Evolutionary conservation across 148 eudicot genomes (phyloP).

Genomic region (Mesembryanthemum crystallinum): DNA sequence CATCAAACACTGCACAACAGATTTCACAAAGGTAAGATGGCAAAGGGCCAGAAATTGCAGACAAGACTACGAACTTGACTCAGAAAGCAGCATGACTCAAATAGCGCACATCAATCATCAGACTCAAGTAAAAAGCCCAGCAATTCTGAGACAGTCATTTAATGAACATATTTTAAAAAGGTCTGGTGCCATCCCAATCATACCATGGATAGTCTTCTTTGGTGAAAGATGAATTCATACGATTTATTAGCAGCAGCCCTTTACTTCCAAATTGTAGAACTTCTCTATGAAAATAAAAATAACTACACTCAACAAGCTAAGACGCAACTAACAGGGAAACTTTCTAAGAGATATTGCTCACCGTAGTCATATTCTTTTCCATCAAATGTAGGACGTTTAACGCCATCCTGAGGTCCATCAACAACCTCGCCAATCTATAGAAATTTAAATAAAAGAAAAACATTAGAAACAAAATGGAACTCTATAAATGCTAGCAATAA

Average conservation of each 20-base stretch:
- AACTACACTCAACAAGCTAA: not conserved
- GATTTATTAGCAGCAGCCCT: not conserved
- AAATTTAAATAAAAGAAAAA: not conserved
- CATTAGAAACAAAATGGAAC: not conserved
- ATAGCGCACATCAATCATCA: not conserved
- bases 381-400: constrained; percentile 61
- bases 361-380: constrained; percentile 86
- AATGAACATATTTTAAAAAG: not conserved
- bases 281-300: not conserved
- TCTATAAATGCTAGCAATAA: constrained; percentile 7
- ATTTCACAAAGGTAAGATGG: constrained; percentile 17
- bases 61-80: constrained; percentile 1
- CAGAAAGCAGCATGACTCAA: not conserved
- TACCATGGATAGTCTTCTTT: not conserved
- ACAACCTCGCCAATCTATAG: constrained; percentile 92
- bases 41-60: constrained; percentile 4
- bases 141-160: not conserved
- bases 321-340: not conserved
- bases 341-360: constrained; percentile 30
- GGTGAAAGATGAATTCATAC: not conserved
- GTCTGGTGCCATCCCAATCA: not conserved
- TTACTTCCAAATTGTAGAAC: not conserved
- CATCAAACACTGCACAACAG: constrained; percentile 68
- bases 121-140: not conserved
- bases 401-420: constrained; percentile 88